Percentiles rank a stretch among this genome's conserved stretches.
Evolutionary conservation across 2,329 filamentous ascomycete species (phyloP).

Genomic region (Drechslerella stenobrocha): DNA sequence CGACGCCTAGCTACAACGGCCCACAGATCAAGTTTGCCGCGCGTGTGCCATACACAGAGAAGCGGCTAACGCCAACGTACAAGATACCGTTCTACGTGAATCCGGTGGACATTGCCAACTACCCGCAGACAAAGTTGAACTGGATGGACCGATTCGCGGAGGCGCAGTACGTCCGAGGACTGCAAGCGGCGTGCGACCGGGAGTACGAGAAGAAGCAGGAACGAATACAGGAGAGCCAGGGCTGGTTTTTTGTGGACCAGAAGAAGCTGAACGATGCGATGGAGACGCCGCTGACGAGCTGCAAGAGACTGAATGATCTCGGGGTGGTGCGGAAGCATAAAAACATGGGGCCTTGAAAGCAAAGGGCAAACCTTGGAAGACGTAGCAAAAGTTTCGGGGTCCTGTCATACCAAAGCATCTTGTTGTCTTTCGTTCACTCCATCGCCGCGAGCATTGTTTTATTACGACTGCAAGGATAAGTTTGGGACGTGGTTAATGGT

Average conservation of each 20-base stretch:
- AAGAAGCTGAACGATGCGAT: conserved; percentile 75
- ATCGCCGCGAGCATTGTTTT: too few relatives aligned
- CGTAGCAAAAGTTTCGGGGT: conserved; percentile 18
- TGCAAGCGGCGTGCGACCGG: conserved; percentile 72
- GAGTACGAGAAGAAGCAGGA: conserved; percentile 69
- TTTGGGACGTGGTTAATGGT: conserved; percentile 28
- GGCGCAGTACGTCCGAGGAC: conserved; percentile 67
- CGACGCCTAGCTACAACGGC: conserved; percentile 60
- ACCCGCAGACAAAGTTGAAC: conserved; percentile 68
- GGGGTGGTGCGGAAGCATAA: conserved; percentile 45
- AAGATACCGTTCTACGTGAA: conserved; percentile 84
- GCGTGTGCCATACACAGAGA: conserved; percentile 70
- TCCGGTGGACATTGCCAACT: conserved; percentile 73
- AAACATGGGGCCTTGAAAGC: conserved; percentile 14
- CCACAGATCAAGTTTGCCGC: conserved; percentile 77
- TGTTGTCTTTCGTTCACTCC: too few relatives aligned
- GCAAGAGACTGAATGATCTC: conserved; percentile 60
- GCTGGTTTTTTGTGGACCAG: conserved; percentile 82
- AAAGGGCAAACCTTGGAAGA: background rate
- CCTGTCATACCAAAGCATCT: conserved; percentile 22
- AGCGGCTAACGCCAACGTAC: conserved; percentile 70
- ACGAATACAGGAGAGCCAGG: conserved; percentile 75
- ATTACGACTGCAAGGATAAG: conserved; percentile 18
- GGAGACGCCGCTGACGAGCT: conserved; percentile 61
- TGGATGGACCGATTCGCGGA: conserved; percentile 80